Evolutionary conservation across 2,329 filamentous ascomycete species (phyloP), one percentile per base, ranked within the genome.

Genomic region (Hypoxylon sp.): DNA sequence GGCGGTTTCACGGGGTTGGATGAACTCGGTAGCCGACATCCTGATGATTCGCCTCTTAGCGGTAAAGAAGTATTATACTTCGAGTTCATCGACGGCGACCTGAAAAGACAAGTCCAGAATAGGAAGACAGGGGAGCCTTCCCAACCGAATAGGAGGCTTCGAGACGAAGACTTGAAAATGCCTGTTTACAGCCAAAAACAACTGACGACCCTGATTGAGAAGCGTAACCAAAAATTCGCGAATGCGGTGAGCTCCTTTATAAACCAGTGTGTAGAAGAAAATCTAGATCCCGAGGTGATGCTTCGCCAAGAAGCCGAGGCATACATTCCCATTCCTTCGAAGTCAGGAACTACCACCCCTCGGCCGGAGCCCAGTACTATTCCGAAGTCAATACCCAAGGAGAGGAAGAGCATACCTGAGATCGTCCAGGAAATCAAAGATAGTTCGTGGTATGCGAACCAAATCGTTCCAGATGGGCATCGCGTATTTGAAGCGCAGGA

Each of bases 381-480:
- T 18, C 93, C 93, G 0, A 83, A 86, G 30, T 85, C 83, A 0
- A 97, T 98, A 52, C 95, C 95, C 0, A 87, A 85, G 48, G 91
- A 97, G 68, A 86, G 96, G 45, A 91, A 93, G 74, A 83, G 86
- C 1, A 92, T 99, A 28, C 85, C 92, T 0, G 91, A 97, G 53
- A 98, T 99, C 32, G 84, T 99, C 1, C 83, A 88, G 28, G 93
- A 97, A 74, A 87, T 99, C 33, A 93, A 93, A 72, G 85, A 87
- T 7, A 87, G 91, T 71, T 84, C 94, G 22, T 97, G 94, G 92
- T 99, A 99, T 74, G 91, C 89, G 3, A 90, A 90, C 0, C 96
- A 99, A 78, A 93, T 99, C 68, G 94, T 98, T 0, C 93, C 94
- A 0, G 92, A 97, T 70, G 96, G 96, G 0, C 93, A 97, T 80